These are phyloP conservation scores for Kuraishia floccosa DNA, from an alignment of 805 yeast genomes.

Conservation along the genomic window DNA sequence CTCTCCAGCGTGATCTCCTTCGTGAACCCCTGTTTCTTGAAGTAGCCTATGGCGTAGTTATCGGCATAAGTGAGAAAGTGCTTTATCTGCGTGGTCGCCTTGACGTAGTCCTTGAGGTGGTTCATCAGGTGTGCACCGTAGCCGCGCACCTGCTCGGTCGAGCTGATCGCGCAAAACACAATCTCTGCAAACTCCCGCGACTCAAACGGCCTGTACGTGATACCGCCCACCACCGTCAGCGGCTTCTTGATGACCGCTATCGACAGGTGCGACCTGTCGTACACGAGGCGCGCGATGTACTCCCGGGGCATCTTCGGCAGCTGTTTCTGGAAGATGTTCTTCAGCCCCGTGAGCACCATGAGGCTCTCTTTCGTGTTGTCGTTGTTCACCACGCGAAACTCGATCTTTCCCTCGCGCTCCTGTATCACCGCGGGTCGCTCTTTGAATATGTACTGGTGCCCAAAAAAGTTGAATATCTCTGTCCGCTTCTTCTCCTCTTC, in stretches of 20 bases:
- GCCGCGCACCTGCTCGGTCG: constrained; percentile 96
- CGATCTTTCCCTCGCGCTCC: constrained; percentile 87
- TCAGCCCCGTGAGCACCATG: constrained; percentile 88
- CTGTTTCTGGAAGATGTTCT: constrained; percentile 94
- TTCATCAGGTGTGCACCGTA: constrained; percentile 99
- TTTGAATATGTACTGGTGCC: constrained; percentile 68
- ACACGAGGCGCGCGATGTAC: constrained; percentile 88
- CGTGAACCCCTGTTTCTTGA: constrained; percentile 96
- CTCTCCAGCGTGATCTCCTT: constrained; percentile 85
- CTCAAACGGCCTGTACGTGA: constrained; percentile 91
- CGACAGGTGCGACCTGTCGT: constrained; percentile 87
- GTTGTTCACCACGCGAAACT: constrained; percentile 92
- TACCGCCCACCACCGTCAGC: constrained; percentile 94
- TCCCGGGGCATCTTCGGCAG: constrained; percentile 98
- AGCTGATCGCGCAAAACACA: constrained; percentile 95
- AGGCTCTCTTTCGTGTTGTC: constrained; percentile 80
- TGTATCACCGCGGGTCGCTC: constrained; percentile 93
- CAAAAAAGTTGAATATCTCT: constrained; percentile 57
- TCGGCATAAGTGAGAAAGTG: constrained; percentile 94
- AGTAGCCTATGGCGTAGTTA: constrained; percentile 97
- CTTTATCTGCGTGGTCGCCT: constrained; percentile 74
- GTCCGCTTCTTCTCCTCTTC: constrained; percentile 14
- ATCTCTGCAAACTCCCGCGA: constrained; percentile 91
- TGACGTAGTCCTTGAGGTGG: constrained; percentile 90
- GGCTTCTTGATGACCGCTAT: constrained; percentile 95